Evolutionary conservation across 2,329 filamentous ascomycete genomes (phyloP).

Genomic region (Fusarium zealandicum): DNA sequence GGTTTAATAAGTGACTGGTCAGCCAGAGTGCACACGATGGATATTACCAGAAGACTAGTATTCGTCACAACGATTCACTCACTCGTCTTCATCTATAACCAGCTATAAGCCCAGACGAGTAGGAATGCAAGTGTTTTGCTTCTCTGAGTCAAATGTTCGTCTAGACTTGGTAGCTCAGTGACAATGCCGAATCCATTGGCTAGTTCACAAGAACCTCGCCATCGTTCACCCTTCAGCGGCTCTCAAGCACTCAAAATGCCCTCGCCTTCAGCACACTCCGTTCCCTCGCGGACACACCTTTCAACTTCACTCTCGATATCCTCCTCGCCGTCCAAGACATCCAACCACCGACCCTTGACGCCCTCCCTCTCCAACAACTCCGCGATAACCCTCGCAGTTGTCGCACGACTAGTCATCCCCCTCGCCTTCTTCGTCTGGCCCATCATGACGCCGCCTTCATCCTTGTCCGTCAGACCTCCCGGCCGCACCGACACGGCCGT

Average conservation of each 20-base stretch:
- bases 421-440: conserved; percentile 48
- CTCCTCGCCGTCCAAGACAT: conserved; percentile 59
- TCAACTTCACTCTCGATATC: conserved; percentile 39
- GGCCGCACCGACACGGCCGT: conserved; percentile 59
- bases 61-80: no score
- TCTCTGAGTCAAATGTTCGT: no score
- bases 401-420: conserved; percentile 58
- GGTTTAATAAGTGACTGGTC: no score
- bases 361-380: conserved; percentile 53
- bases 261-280: conserved; percentile 38
- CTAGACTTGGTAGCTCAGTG: no score
- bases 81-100: no score
- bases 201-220: no score
- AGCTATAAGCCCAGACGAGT: no score
- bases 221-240: no score
- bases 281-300: conserved; percentile 32
- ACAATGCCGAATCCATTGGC: no score
- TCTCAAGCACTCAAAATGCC: conserved; percentile 23
- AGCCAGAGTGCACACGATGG: no score
- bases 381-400: conserved; percentile 63
- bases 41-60: no score
- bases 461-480: conserved; percentile 54
- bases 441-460: conserved; percentile 52
- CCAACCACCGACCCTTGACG: conserved; percentile 56
- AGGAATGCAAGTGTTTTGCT: no score